phyloP scores from a whole-genome alignment of 352 stramenopile species.

The Pythium inflatum region DNA sequence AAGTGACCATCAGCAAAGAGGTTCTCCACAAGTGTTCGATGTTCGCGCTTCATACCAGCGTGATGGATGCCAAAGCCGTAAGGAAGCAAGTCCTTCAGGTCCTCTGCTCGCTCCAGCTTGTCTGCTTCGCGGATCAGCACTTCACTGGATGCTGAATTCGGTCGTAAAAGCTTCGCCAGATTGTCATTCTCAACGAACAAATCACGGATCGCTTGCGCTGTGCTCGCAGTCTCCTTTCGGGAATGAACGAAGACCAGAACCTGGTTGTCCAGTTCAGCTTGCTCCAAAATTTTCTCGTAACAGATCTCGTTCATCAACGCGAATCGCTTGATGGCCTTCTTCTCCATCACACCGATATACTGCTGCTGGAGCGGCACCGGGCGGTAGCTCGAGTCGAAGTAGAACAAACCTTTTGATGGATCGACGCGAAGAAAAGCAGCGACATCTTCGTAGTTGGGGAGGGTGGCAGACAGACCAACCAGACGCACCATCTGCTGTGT shows the following conservation, averaged over 20 bases:
- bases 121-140: constrained; percentile 95
- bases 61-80: constrained; percentile 99
- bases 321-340: constrained; percentile 99
- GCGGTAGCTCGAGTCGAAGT: constrained; percentile 99
- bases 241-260: constrained; percentile 99
- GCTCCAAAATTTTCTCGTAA: constrained; percentile 98
- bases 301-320: constrained; percentile 99
- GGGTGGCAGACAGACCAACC: constrained; percentile 97
- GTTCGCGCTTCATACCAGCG: constrained; percentile 96
- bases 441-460: constrained; percentile 99
- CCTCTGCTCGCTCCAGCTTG: constrained; percentile 94
- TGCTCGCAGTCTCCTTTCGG: constrained; percentile 97
- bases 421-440: constrained; percentile 98
- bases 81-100: constrained; percentile 98
- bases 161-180: constrained; percentile 90
- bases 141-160: constrained; percentile 82
- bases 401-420: constrained; percentile 97
- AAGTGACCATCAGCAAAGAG: constrained; percentile 98
- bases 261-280: constrained; percentile 96
- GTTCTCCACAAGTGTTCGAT: constrained; percentile 98
- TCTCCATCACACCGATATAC: constrained; percentile 99
- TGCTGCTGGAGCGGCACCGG: constrained; percentile 99
- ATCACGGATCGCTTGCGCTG: constrained; percentile 95
- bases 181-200: constrained; percentile 96
- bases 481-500: constrained; percentile 97